Evolutionary conservation across 2,329 filamentous ascomycete genomes (phyloP), one percentile per base, ranked within the genome.

Genomic region (Fusarium floridanum): DNA sequence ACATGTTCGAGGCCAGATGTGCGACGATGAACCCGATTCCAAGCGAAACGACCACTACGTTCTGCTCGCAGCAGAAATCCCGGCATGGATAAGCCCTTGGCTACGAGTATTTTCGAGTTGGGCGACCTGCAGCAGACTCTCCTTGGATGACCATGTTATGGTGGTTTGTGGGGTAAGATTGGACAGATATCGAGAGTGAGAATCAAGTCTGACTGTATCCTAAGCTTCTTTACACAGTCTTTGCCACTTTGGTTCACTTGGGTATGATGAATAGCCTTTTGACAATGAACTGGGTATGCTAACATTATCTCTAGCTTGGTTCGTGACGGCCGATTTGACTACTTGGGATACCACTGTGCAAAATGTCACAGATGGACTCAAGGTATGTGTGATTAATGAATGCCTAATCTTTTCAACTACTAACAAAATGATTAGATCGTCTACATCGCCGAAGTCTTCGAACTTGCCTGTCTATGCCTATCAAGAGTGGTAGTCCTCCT

Each of bases 121-220:
- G 81, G 77, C 68, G 39, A 80, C 78, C 7, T 70, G 78, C 8
- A 72, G 77, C 6, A 68, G 76, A 6, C 80, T 82, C 24, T 82
- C 81, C 29, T 17, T 80, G 6, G 84, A 86, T 57, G 85, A 86
- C 70, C 85, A 83, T 71, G 74, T 85, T 20, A 82, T 85, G 77
- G 70, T 83, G 6, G 70, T 77, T n/a, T 79, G 82, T 20, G 76
- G 78, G 66, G 83, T 84, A 76, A 45, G 81, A 67, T 36, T 17
- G 27, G 29, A 2, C 3, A 27, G 27, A 27, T 27, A 27, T 27
- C 27, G 27, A 27, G 27, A 27, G 27, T 27, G 27, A 27, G 27
- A 27, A 27, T 27, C 27, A 10, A 14, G 24, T 32, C 67, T 77
- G 6, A 78, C 36, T 24, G 6, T 34, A n/a, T 24, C 1, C 9